Conservation (phyloP, 1,139 yeast species). For the Tardiomyces blankii region DNA sequence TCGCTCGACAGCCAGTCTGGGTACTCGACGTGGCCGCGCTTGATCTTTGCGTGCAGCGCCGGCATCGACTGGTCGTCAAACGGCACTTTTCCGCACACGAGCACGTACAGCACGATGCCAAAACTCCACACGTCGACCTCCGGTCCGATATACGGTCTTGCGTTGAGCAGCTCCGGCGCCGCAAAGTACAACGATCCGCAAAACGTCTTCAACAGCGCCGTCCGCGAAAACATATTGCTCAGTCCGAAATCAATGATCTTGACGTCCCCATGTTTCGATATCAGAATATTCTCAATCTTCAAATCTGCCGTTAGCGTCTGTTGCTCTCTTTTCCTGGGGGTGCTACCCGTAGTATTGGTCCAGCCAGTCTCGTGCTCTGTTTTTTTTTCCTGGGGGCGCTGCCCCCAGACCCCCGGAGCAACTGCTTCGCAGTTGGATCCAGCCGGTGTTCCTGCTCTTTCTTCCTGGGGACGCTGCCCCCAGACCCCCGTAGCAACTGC, state of each 20-base stretch:
- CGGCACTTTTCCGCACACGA: slow-evolving; percentile 96
- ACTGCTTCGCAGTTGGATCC: too few relatives aligned
- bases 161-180: slow-evolving; percentile 91
- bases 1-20: slow-evolving; percentile 75
- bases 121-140: slow-evolving; percentile 98
- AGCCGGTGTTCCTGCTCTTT: too few relatives aligned
- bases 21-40: slow-evolving; percentile 85
- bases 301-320: slow-evolving; percentile 37
- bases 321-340: neutral
- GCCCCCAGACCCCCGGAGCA: too few relatives aligned
- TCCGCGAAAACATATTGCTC: slow-evolving; percentile 72
- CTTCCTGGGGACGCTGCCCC: too few relatives aligned
- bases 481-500: too few relatives aligned
- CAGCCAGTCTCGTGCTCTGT: too few relatives aligned
- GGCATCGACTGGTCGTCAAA: slow-evolving; percentile 94
- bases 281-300: slow-evolving; percentile 93
- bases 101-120: slow-evolving; percentile 89
- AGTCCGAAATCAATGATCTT: slow-evolving; percentile 95
- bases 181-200: slow-evolving; percentile 98
- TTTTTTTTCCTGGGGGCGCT: too few relatives aligned
- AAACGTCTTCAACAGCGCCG: slow-evolving; percentile 71
- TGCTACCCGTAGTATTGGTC: too few relatives aligned
- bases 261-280: slow-evolving; percentile 85
- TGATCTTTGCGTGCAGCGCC: slow-evolving; percentile 87
- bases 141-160: slow-evolving; percentile 89